These are phyloP conservation scores for Elsinoe ampelina DNA, from an alignment of 2,329 filamentous ascomycete genomes.

Conservation along the genomic window DNA sequence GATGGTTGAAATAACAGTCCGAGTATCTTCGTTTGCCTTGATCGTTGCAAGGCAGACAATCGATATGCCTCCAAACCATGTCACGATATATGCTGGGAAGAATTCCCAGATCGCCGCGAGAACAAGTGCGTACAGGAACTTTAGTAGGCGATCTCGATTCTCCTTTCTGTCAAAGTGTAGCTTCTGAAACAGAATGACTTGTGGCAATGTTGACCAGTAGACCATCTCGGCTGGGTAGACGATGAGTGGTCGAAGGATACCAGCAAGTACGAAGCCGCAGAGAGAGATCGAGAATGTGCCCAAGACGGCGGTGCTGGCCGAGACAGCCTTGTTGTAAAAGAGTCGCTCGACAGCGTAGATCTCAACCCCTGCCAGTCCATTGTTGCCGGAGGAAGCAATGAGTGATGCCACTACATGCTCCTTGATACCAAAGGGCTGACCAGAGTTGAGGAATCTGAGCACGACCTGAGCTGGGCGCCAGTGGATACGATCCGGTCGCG, in stretches of 20 bases:
- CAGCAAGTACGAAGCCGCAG: constrained; percentile 48
- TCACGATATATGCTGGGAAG: constrained; percentile 47
- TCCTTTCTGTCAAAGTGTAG: constrained; percentile 46
- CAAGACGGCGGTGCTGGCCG: constrained; percentile 39
- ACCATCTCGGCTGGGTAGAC: constrained; percentile 50
- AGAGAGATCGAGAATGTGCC: constrained; percentile 45
- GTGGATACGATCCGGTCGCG: constrained; percentile 42
- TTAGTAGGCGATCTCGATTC: constrained; percentile 42
- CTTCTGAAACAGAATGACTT: constrained; percentile 45
- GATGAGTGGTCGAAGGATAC: constrained; percentile 44
- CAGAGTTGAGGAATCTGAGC: constrained; percentile 42
- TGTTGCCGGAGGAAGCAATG: constrained; percentile 24
- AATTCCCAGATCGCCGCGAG: constrained; percentile 45
- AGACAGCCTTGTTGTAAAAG: constrained; percentile 43
- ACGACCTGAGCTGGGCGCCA: constrained; percentile 38
- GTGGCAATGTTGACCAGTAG: constrained; percentile 47
- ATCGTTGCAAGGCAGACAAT: constrained; percentile 46
- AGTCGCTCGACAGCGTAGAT: constrained; percentile 34
- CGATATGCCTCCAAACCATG: constrained; percentile 47
- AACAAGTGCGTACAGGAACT: constrained; percentile 44
- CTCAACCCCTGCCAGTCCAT: constrained; percentile 33
- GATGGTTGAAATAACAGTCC: constrained; percentile 36
- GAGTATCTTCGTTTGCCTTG: constrained; percentile 41
- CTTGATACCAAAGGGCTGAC: constrained; percentile 43
- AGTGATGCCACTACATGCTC: constrained; percentile 37